A percentile compares a stretch with the other conserved stretches of the same genome.
Conservation (phyloP, 257 asterid species). For the Jasminum sambac region DNA sequence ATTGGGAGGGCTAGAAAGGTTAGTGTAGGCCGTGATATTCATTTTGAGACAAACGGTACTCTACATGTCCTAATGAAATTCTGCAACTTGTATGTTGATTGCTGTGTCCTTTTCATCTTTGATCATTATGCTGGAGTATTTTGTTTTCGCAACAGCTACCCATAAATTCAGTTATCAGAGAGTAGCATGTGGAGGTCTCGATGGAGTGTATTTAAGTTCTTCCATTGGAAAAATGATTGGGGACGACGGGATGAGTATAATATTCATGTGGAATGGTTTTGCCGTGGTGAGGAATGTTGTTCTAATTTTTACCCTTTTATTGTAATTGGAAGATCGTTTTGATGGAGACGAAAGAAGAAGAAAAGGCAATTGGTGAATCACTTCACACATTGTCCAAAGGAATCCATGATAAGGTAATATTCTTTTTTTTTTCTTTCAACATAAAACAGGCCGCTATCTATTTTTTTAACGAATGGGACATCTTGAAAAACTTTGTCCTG, state of each 20-base stretch:
- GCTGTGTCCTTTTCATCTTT: neutral
- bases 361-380: conserved; percentile 60
- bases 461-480: neutral
- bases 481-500: neutral
- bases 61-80: neutral
- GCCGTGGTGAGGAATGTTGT: neutral
- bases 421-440: neutral
- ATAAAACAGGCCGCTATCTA: neutral
- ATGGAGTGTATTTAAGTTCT: conserved; percentile 61
- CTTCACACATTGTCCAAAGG: conserved; percentile 77
- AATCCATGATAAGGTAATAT: conserved; percentile 63
- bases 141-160: conserved; percentile 36
- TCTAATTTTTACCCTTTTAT: neutral
- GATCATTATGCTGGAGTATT: conserved; percentile 9
- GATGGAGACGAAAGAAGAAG: conserved; percentile 79
- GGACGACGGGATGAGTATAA: conserved; percentile 70
- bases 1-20: neutral
- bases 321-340: conserved; percentile 48
- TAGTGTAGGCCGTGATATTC: neutral
- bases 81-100: neutral
- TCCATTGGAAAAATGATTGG: conserved; percentile 64
- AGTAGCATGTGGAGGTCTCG: conserved; percentile 61
- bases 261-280: neutral
- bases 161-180: conserved; percentile 55
- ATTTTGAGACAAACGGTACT: neutral